Conservation (phyloP, 495 filamentous ascomycete species). For the Penicillium lividum region DNA sequence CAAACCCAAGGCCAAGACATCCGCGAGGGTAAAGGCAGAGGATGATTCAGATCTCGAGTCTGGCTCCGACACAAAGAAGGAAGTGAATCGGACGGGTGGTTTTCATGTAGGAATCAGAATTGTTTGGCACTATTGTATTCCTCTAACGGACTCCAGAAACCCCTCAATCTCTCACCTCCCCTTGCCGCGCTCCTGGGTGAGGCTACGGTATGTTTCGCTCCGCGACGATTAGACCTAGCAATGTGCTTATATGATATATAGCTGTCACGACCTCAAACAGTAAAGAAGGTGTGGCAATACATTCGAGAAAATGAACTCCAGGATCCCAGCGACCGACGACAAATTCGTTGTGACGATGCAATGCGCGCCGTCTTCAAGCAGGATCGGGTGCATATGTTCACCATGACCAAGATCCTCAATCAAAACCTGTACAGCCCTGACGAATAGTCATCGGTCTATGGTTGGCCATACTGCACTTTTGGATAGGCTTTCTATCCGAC, state of each 20-base stretch:
- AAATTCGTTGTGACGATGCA: conserved; percentile 88
- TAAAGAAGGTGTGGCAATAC: conserved; percentile 93
- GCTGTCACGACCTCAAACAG: conserved; percentile 90
- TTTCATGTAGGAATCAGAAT: conserved; percentile 57
- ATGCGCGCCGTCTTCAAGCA: conserved; percentile 89
- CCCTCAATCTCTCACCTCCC: conserved; percentile 63
- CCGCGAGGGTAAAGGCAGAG: conserved; percentile 71
- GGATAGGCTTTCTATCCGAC: conserved; percentile 5
- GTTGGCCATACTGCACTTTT: background rate
- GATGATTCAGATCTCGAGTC: conserved; percentile 77
- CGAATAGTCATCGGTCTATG: conserved; percentile 43
- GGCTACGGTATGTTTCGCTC: conserved; percentile 48
- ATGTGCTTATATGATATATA: conserved; percentile 32
- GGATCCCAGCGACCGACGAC: conserved; percentile 85
- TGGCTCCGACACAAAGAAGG: conserved; percentile 62
- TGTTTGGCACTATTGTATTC: background rate
- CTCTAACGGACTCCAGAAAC: conserved; percentile 52
- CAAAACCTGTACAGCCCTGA: conserved; percentile 66
- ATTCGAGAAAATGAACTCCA: conserved; percentile 86
- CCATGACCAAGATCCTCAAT: conserved; percentile 84
- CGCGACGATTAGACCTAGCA: background rate
- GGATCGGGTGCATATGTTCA: conserved; percentile 95
- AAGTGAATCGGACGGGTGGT: conserved; percentile 63
- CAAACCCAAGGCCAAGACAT: conserved; percentile 77
- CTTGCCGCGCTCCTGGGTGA: conserved; percentile 66